Base-by-base conservation (phyloP, 768 basidiomycete species). In the Harrya chromipes region DNA sequence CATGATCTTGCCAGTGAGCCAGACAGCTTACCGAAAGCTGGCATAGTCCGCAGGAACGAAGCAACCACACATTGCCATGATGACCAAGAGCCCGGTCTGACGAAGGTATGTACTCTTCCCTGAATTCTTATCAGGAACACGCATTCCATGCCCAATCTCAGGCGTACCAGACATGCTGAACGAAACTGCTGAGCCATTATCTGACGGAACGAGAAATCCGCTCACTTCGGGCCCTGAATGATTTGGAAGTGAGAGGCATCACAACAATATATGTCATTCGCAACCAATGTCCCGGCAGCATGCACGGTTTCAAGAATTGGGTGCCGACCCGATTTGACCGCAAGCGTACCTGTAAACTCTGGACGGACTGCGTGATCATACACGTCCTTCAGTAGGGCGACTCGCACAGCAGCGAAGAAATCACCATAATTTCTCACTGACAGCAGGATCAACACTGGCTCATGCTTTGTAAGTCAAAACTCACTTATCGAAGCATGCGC, bases 31-130 rank as follows among this genome's bases (percentile, higher is more conserved):
- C 85, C 84, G 77, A 65, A 98, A 93, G 60, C 87, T 92, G 6
- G 90, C 93, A 64, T 94, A 98, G 64, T 90, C 87, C 0, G 92
- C 93, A 1, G 97, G 93, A 5, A 99, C 90, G 60, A 89, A 95
- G 66, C 85, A 92, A 0, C 94, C 89, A 52, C 85, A 84, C 82
- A 93, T 87, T 0, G 91, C 92, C 82, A 95, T 87, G 31, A 94
- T 72, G 1, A 82, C 76, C 39, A 97, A 70, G 3, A 97, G 74
- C 1, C 86, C 94, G 26, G 91, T 80, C 67, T 97, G 94, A 13
- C 86, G 81, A 14, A 99, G 72, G 60, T 94, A 95, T 0, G 94
- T 98, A 63, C 90, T 94, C 70, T 99, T 98, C 0, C 94, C 93
- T 79, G 54, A 23, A 40, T 20, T 44, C 3, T 35, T 6, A 48